Base-by-base conservation (phyloP, 1,139 yeast genomes). In the Yamadazyma atmosphaerica region DNA sequence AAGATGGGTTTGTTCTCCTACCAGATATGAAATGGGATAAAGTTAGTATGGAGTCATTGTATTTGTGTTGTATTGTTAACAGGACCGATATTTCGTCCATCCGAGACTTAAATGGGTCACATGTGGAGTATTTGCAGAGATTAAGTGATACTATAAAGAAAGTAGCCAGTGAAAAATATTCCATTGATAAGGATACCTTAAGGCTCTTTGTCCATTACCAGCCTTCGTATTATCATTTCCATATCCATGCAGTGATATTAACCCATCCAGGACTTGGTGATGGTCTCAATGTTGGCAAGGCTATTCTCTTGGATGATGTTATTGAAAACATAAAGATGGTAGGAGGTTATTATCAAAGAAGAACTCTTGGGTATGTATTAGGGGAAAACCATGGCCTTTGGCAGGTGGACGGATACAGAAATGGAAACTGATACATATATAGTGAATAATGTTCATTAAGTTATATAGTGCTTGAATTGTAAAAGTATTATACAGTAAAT, bases 11-110 rank as follows among this genome's bases (percentile, higher is more conserved):
- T 51, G 75, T 83, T 2, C 60, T 85, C 32, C 63, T 83, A 32
- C 90, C 89, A 1, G 92, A 83, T 55, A 86, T 88, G 88, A 90
- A 90, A 58, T 92, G 99, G 99, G 97, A 92, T 57, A 81, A 86
- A 9, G 63, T 74, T 36, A 81, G 79, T 34, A 47, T 85, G 57
- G 86, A 80, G 16, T 63, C 90, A 2, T 63, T 94, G 43, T 90
- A 92, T 55, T 64, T 90, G 49, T 81, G 88, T 36, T 85, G 88
- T 9, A 83, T 94, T 44, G 94, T 85, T 4, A 78, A 78, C 44
- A 65, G 95, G 38, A 70, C 63, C 2, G 92, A 86, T 44, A 75
- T 92, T n/a, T 66, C 83, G 0, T 78, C 92, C 1, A 54, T 94
- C 1, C 74, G 98, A 51, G 98, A 90, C 55, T 67, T 92, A 47